These are phyloP conservation scores for Geotrichum citri-aurantii DNA, from an alignment of 1,139 yeast genomes.

Conservation along the genomic window DNA sequence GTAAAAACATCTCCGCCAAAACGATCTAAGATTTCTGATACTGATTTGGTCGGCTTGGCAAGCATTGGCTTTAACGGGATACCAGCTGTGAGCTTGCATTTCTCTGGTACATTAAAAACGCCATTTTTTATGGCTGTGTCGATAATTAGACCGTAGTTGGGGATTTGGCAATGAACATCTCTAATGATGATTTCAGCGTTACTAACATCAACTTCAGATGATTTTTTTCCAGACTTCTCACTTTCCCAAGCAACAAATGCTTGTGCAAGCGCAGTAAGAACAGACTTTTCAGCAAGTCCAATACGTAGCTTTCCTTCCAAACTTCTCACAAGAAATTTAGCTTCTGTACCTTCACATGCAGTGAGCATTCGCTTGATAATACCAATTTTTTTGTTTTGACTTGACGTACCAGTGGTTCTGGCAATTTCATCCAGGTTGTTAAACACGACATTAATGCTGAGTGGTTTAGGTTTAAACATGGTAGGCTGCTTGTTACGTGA, in stretches of 20 bases:
- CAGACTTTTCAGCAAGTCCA: slow-evolving; percentile 91
- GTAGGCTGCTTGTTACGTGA: slow-evolving; percentile 83
- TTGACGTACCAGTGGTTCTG: slow-evolving; percentile 69
- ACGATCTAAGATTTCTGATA: slow-evolving; percentile 81
- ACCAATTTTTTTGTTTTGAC: slow-evolving; percentile 70
- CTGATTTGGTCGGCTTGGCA: slow-evolving; percentile 94
- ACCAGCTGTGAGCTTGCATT: slow-evolving; percentile 80
- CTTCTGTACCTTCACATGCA: slow-evolving; percentile 82
- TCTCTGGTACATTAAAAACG: slow-evolving; percentile 54
- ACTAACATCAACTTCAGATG: slow-evolving; percentile 24
- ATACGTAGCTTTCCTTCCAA: slow-evolving; percentile 89
- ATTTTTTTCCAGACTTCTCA: slow-evolving; percentile 26
- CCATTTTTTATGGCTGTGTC: slow-evolving; percentile 63
- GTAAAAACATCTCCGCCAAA: slow-evolving; percentile 83
- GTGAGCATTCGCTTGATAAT: slow-evolving; percentile 79
- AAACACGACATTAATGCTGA: slow-evolving; percentile 70
- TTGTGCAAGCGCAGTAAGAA: slow-evolving; percentile 74
- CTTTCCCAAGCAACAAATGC: slow-evolving; percentile 64
- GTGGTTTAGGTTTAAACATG: slow-evolving; percentile 85
- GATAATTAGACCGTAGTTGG: slow-evolving; percentile 79
- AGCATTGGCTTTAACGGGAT: slow-evolving; percentile 96
- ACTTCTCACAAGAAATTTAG: slow-evolving; percentile 83
- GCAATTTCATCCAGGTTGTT: slow-evolving; percentile 73
- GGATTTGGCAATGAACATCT: slow-evolving; percentile 86
- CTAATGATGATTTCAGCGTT: slow-evolving; percentile 72